Percentiles rank a stretch among this genome's conserved stretches.
Conservation (phyloP, 1,284 basidiomycete genomes). For the Xerocomus tenax region DNA sequence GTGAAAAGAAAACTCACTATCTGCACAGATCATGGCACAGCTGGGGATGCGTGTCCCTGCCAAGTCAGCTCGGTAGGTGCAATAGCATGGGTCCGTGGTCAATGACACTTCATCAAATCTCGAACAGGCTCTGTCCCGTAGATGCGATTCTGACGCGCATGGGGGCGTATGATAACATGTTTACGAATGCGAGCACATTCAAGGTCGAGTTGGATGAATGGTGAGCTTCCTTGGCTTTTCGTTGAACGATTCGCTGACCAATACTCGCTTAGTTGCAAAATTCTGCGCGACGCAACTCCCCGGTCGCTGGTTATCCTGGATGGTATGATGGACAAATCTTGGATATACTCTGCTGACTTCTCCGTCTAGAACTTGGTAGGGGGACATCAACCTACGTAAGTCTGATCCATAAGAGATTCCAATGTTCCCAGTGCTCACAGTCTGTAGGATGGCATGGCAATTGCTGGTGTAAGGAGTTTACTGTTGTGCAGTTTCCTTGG, state of each 20-base stretch:
- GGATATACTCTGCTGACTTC: conserved; percentile 9
- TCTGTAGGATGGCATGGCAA: conserved; percentile 85
- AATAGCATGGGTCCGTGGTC: not conserved
- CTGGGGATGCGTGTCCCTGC: conserved; percentile 98
- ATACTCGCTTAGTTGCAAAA: conserved; percentile 62
- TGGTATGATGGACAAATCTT: conserved; percentile 43
- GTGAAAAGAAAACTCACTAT: conserved; percentile 6
- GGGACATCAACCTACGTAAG: conserved; percentile 78
- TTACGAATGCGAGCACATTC: conserved; percentile 89
- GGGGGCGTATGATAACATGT: conserved; percentile 98
- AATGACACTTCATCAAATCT: not conserved
- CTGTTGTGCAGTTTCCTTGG: not conserved
- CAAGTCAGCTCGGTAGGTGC: conserved; percentile 57
- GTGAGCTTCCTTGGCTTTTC: conserved; percentile 33
- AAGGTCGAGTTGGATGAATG: conserved; percentile 95
- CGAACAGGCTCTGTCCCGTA: conserved; percentile 69
- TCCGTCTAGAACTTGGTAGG: conserved; percentile 68
- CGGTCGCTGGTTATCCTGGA: conserved; percentile 92
- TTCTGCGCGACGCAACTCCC: conserved; percentile 83
- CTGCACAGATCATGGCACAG: conserved; percentile 86
- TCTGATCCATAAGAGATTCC: conserved; percentile 14
- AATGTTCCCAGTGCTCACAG: conserved; percentile 18
- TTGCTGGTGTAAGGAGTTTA: conserved; percentile 60
- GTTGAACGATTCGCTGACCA: not conserved
- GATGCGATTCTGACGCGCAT: conserved; percentile 95